These are phyloP conservation scores for Mucor velutinosus DNA, from an alignment of 371 early-diverging fungal genomes.

Conservation along the genomic window DNA sequence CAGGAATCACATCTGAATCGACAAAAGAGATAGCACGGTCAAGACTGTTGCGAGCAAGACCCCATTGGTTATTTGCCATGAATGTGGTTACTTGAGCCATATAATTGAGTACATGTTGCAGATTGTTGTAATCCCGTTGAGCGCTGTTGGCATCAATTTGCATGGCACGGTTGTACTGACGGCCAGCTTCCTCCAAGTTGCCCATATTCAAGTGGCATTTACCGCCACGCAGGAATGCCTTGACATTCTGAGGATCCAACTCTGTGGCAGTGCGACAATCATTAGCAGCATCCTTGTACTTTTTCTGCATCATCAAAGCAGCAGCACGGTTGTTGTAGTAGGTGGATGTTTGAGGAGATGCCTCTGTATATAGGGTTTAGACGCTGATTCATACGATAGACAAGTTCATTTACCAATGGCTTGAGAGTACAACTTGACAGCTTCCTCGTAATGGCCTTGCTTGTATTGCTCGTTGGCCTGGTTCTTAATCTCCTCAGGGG, in stretches of 20 bases:
- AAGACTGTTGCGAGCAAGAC: conserved; percentile 62
- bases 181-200: conserved; percentile 55
- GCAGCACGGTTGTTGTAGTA: conserved; percentile 86
- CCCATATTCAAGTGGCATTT: conserved; percentile 76
- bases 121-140: conserved; percentile 52
- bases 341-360: conserved; percentile 65
- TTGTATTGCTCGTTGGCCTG: conserved; percentile 64
- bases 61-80: conserved; percentile 60
- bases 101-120: conserved; percentile 56
- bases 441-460: conserved; percentile 59
- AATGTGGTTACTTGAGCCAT: conserved; percentile 59
- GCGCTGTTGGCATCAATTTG: conserved; percentile 49
- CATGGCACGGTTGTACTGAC: conserved; percentile 47
- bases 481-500: conserved; percentile 63
- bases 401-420: conserved; percentile 54
- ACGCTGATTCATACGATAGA: neutral
- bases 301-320: conserved; percentile 73
- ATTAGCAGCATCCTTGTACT: conserved; percentile 63
- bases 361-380: conserved; percentile 31
- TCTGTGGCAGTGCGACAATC: conserved; percentile 73
- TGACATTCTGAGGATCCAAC: conserved; percentile 67
- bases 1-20: conserved; percentile 58
- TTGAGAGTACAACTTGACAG: conserved; percentile 60
- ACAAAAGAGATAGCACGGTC: conserved; percentile 66
- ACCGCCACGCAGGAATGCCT: conserved; percentile 72